Percentiles rank a stretch among this genome's conserved stretches.
These are phyloP conservation scores for Corylus avellana DNA, from an alignment of 306 rosid genomes.

Conservation along the genomic window DNA sequence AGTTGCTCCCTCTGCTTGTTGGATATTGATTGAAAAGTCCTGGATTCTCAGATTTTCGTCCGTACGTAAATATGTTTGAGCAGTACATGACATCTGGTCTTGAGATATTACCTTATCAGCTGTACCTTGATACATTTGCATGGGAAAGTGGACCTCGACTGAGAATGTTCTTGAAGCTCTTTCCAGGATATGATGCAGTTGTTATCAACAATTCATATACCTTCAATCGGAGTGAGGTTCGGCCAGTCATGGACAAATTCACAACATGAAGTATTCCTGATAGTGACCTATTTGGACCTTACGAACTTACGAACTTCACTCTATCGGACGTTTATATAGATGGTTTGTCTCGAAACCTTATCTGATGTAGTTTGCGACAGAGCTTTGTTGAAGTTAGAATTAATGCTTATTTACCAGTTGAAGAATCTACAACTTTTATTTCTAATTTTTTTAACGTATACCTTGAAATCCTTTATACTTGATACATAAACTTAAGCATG, in stretches of 20 bases:
- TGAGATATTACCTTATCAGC: conserved; percentile 41
- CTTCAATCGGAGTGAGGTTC: conserved; percentile 62
- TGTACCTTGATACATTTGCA: conserved; percentile 41
- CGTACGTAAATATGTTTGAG: conserved; percentile 46
- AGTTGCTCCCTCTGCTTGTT: conserved; percentile 52
- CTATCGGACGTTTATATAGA: conserved; percentile 38
- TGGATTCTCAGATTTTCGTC: conserved; percentile 61
- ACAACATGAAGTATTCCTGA: conserved; percentile 64
- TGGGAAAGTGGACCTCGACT: conserved; percentile 85
- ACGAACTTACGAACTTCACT: conserved; percentile 53
- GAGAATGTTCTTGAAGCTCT: conserved; percentile 63
- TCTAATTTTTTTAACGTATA: neutral
- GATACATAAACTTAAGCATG: neutral
- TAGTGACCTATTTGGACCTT: conserved; percentile 67
- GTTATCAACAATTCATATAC: conserved; percentile 2
- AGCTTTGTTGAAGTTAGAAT: conserved; percentile 18
- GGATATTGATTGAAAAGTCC: conserved; percentile 91
- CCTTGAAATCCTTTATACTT: neutral
- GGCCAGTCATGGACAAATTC: conserved; percentile 50
- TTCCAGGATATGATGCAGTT: conserved; percentile 41
- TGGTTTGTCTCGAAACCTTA: conserved; percentile 54
- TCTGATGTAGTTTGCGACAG: conserved; percentile 20
- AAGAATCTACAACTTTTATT: conserved; percentile 9
- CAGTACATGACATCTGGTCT: conserved; percentile 51
- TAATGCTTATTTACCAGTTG: conserved; percentile 17